Evolutionary conservation across 2,329 filamentous ascomycete genomes (phyloP), one percentile per base, ranked within the genome.

Genomic region (Fusarium sp.): DNA sequence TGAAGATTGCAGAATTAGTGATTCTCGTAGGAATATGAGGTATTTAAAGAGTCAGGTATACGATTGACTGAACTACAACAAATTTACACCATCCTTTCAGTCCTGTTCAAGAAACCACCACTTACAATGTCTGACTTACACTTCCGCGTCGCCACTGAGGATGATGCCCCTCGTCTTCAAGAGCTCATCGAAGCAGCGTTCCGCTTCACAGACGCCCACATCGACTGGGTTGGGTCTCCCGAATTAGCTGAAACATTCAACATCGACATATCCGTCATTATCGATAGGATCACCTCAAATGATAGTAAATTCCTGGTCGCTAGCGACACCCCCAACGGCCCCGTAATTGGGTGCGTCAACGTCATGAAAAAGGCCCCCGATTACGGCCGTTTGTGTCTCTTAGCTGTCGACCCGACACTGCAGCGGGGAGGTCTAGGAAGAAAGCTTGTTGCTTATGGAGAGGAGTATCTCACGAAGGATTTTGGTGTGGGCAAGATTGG

Each of bases 231-330:
- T 0, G 83, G 78, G 8, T 75, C 82, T 59, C 74, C 79, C 38
- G 78, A 77, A 88, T 86, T 95, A 13, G 92, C 89, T 48, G 93
- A 91, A 16, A 90, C 86, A 55, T 94, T 93, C 81, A 91, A 88
- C 6, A 91, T 92, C 5, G 86, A 87, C 55, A 91, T 93, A 76
- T 88, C 91, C 65, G 89, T 92, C 78, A 80, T 86, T 26, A 90
- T 90, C 0, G 89, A 92, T 16, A 88, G 83, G 8, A 82, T 85
- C 54, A 50, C 56, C 20, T 73, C 72, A 1, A 73, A 78, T 0
- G 73, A 81, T 24, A 73, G 75, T 14, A 78, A 61, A 1, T 75
- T 81, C n/a, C 58, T 84, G 7, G 75, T 81, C 33, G 80, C 78
- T 33, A 75, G 68, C 5, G 63, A 71, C 57, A 12, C 61, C 20